Evolutionary conservation across 257 asterid genomes (phyloP), one percentile per base, ranked within the genome.

Genomic region (Osmanthus fragrans): DNA sequence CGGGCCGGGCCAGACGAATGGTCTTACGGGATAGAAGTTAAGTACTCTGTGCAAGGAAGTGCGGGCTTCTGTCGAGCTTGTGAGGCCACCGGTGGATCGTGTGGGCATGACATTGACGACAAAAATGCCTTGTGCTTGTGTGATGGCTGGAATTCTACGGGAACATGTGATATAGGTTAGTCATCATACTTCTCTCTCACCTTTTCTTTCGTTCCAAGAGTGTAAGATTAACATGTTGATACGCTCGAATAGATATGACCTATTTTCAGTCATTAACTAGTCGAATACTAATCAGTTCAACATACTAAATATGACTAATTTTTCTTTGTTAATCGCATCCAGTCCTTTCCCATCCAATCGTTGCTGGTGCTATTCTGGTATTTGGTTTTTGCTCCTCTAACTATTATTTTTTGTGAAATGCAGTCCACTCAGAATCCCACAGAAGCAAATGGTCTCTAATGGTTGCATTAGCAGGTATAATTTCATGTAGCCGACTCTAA

Each of bases 21-120:
- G 98, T 87, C 95, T 13, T 93, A 95, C 54, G 99, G 98, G 7
- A 93, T 93, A 18, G 90, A 94, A 29, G 97, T 93, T 32, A 93
- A 85, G 88, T 93, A 91, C 67, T 87, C 89, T 16, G 45, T 77
- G 73, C 85, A 82, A 25, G 97, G 89, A 45, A 87, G 64, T 75
- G 92, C 77, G 72, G 71, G 75, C 11, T 91, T 90, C n/a, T 95
- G 99, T 76, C 86, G 89, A 85, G 91, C 90, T 33, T 95, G 99
- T 72, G 96, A 90, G 49, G 93, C 99, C 36, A 95, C 98, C 0
- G 96, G 99, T 40, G 99, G 99, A 42, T 80, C 91, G 0, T 95
- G 99, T 84, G 99, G 99, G 12, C 89, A 88, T 77, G 86, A 89
- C 7, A 54, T 76, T 66, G 87, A 72, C 68, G 85, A 70, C 33